Conservation (phyloP, 805 yeast species). For the Candida ulmi region DNA sequence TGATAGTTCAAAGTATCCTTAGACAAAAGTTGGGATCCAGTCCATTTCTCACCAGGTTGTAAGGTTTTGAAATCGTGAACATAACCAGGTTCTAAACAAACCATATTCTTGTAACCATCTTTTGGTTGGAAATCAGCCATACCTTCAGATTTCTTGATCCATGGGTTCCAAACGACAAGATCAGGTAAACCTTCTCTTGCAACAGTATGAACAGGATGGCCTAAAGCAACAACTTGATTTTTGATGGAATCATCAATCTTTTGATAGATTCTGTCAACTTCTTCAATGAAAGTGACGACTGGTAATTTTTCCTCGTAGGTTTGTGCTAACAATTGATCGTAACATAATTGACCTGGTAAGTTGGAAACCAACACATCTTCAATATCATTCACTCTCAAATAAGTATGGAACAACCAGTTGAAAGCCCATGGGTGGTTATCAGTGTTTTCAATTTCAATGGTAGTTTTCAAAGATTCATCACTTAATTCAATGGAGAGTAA, state of each 20-base stretch:
- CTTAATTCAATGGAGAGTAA: constrained; percentile 62
- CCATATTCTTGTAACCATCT: constrained; percentile 77
- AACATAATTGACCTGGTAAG: constrained; percentile 63
- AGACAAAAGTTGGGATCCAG: constrained; percentile 55
- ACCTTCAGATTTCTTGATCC: constrained; percentile 75
- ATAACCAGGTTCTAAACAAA: constrained; percentile 92
- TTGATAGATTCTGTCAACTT: constrained; percentile 81
- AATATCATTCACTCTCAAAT: constrained; percentile 69
- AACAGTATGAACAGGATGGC: constrained; percentile 65
- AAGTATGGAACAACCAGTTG: constrained; percentile 94
- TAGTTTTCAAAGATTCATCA: constrained; percentile 53
- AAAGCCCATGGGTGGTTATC: constrained; percentile 65
- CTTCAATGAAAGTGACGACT: constrained; percentile 65
- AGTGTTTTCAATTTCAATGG: constrained; percentile 71
- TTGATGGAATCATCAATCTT: constrained; percentile 47
- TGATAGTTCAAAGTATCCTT: constrained; percentile 60
- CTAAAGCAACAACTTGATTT: constrained; percentile 65
- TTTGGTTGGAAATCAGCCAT: constrained; percentile 91
- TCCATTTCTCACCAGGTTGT: constrained; percentile 72
- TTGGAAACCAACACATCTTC: constrained; percentile 75
- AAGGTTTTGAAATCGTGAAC: constrained; percentile 65
- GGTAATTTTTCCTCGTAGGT: constrained; percentile 70
- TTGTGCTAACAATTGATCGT: constrained; percentile 68
- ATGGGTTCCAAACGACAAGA: constrained; percentile 96
- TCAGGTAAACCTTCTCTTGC: constrained; percentile 58